These are phyloP conservation scores for Nigrograna mackinnonii DNA, from an alignment of 2,329 filamentous ascomycete genomes.

Conservation along the genomic window DNA sequence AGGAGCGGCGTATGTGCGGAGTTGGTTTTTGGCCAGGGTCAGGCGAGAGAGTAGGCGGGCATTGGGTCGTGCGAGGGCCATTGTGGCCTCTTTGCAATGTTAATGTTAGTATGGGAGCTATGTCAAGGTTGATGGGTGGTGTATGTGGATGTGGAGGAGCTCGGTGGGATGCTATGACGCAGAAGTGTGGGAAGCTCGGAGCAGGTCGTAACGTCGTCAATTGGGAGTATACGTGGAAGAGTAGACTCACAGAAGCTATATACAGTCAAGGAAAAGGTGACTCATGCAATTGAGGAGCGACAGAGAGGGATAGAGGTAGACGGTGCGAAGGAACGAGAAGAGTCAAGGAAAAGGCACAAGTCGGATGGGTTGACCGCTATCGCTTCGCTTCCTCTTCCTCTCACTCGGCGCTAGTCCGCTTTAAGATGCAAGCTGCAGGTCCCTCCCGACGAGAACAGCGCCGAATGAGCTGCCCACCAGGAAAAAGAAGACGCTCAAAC, in stretches of 20 bases:
- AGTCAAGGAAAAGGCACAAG: not conserved
- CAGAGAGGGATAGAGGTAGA: not conserved
- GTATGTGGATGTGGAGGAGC: not conserved
- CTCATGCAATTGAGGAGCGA: conserved; percentile 1
- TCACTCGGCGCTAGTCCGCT: not conserved
- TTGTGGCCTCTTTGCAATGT: conserved; percentile 1
- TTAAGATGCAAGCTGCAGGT: not conserved
- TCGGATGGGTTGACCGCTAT: not conserved
- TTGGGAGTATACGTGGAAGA: not conserved
- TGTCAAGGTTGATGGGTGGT: conserved; percentile 14
- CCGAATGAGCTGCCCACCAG: conserved; percentile 13
- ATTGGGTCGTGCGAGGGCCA: conserved; percentile 33
- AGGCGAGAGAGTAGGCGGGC: conserved; percentile 26
- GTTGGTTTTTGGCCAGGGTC: conserved; percentile 36
- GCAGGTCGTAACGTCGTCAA: not conserved
- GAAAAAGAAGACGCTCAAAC: conserved; percentile 24
- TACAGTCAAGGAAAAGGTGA: not conserved
- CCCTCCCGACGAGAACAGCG: not conserved
- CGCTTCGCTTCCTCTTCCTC: not conserved
- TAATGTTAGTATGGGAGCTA: not conserved
- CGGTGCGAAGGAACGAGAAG: not conserved
- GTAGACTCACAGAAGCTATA: not conserved
- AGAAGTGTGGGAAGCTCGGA: not conserved
- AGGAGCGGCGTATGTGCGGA: conserved; percentile 63
- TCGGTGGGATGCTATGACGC: not conserved